These are phyloP conservation scores for Eleusine indica DNA, from an alignment of 176 grass and related monocot species.

Conservation along the genomic window DNA sequence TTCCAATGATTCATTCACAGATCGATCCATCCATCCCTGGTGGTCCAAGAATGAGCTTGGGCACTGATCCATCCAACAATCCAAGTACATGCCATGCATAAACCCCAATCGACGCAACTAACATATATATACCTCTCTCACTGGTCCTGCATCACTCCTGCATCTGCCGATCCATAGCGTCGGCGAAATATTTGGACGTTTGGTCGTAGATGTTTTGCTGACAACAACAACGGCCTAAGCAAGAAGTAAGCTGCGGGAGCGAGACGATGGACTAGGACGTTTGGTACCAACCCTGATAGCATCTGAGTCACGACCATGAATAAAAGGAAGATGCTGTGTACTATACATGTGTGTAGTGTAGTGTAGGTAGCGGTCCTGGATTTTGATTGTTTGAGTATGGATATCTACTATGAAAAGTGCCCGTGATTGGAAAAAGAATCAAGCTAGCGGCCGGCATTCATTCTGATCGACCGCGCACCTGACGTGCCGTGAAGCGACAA, in stretches of 20 bases:
- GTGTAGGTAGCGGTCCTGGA: background rate
- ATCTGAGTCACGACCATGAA: background rate
- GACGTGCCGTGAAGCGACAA: slow-evolving; percentile 12
- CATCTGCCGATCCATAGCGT: background rate
- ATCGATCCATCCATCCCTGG: background rate
- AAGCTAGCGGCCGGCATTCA: slow-evolving; percentile 3
- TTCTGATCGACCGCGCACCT: slow-evolving; percentile 21
- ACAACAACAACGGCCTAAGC: background rate
- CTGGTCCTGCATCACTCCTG: background rate
- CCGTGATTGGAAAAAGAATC: background rate
- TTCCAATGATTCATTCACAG: slow-evolving; percentile 2
- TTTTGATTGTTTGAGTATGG: slow-evolving; percentile 10
- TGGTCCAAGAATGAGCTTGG: background rate
- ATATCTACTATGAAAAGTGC: background rate
- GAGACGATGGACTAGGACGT: background rate
- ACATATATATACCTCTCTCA: background rate
- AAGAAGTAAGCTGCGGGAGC: background rate
- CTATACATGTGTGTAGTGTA: background rate
- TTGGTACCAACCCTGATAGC: slow-evolving; percentile 43
- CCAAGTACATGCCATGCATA: slow-evolving; percentile 19
- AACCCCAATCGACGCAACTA: slow-evolving; percentile 32
- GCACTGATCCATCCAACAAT: slow-evolving; percentile 1
- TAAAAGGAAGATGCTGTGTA: background rate
- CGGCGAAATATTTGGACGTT: background rate
- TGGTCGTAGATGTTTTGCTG: slow-evolving; percentile 1